Evolutionary conservation across 2,329 filamentous ascomycete genomes (phyloP).

Genomic region (Helotiales sp.): DNA sequence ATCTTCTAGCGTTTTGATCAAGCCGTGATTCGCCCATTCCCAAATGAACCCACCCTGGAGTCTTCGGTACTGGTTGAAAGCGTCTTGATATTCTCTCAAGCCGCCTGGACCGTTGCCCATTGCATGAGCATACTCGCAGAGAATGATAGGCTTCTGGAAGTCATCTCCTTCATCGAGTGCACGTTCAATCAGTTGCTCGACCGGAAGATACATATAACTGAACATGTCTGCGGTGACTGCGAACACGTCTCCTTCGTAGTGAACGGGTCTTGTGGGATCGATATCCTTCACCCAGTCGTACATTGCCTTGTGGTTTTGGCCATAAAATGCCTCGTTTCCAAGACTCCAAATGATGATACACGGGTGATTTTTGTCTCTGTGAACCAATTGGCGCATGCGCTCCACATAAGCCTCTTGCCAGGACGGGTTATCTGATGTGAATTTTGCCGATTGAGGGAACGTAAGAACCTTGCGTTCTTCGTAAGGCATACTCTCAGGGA

Average conservation of each 20-base stretch:
- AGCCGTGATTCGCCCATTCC: slow-evolving; percentile 69
- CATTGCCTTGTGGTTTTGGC: slow-evolving; percentile 71
- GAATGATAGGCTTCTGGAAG: slow-evolving; percentile 59
- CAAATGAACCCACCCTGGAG: slow-evolving; percentile 56
- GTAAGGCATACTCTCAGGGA: slow-evolving; percentile 62
- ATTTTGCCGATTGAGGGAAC: slow-evolving; percentile 59
- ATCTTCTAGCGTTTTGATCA: slow-evolving; percentile 51
- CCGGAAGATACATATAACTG: slow-evolving; percentile 59
- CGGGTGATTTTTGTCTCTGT: slow-evolving; percentile 72
- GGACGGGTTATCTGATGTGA: slow-evolving; percentile 62
- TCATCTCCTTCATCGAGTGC: slow-evolving; percentile 49
- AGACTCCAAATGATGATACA: slow-evolving; percentile 76
- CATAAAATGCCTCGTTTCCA: slow-evolving; percentile 76
- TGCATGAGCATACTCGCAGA: slow-evolving; percentile 64
- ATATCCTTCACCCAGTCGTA: slow-evolving; percentile 57
- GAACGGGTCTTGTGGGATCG: slow-evolving; percentile 57
- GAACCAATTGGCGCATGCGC: slow-evolving; percentile 65
- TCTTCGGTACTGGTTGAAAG: slow-evolving; percentile 51
- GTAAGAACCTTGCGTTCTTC: slow-evolving; percentile 64
- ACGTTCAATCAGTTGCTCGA: slow-evolving; percentile 48
- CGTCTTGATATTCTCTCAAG: slow-evolving; percentile 69
- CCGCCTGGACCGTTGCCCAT: slow-evolving; percentile 79
- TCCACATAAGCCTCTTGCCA: slow-evolving; percentile 72
- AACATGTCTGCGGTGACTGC: slow-evolving; percentile 59
- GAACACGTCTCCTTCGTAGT: slow-evolving; percentile 60